phyloP scores from a whole-genome alignment of 2,329 filamentous ascomycete species.

The Sclerotinia spermophila region DNA sequence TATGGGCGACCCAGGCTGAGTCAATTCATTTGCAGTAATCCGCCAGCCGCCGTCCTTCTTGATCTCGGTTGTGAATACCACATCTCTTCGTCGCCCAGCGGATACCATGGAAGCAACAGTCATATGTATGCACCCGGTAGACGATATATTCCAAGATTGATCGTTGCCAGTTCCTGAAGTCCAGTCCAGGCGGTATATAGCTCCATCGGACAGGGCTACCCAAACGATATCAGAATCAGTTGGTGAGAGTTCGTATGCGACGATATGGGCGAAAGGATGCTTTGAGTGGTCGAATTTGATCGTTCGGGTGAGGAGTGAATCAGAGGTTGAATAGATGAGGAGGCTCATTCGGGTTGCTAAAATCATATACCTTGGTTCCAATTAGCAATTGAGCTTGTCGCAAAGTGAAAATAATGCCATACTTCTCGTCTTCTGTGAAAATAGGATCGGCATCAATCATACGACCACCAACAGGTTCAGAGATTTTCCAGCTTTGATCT shows the following conservation, averaged over 20 bases:
- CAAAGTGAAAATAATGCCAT: slow-evolving; percentile 34
- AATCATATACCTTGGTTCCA: slow-evolving; percentile 57
- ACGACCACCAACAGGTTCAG: slow-evolving; percentile 61
- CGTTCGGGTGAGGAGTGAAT: slow-evolving; percentile 74
- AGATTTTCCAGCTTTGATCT: slow-evolving; percentile 51
- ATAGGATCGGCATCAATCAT: slow-evolving; percentile 64
- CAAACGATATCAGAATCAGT: slow-evolving; percentile 49
- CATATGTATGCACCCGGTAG: slow-evolving; percentile 38
- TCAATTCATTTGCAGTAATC: slow-evolving; percentile 39
- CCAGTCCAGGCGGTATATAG: slow-evolving; percentile 58
- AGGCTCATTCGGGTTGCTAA: slow-evolving; percentile 71
- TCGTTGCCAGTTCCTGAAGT: slow-evolving; percentile 45
- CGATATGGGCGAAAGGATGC: slow-evolving; percentile 34
- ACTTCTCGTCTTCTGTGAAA: slow-evolving; percentile 59
- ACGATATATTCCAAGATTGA: slow-evolving; percentile 41
- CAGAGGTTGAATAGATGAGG: slow-evolving; percentile 75
- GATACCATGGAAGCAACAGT: slow-evolving; percentile 38
- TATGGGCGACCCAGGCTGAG: slow-evolving; percentile 32
- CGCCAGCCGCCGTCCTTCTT: slow-evolving; percentile 35
- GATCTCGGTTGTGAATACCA: slow-evolving; percentile 37
- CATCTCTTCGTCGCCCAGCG: slow-evolving; percentile 35
- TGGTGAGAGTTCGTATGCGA: slow-evolving; percentile 43
- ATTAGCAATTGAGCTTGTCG: slow-evolving; percentile 22
- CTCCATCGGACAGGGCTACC: slow-evolving; percentile 57
- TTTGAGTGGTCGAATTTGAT: slow-evolving; percentile 47